These are phyloP conservation scores for Sequoiadendron giganteum DNA, from an alignment of 75 land plant species.

Conservation along the genomic window DNA sequence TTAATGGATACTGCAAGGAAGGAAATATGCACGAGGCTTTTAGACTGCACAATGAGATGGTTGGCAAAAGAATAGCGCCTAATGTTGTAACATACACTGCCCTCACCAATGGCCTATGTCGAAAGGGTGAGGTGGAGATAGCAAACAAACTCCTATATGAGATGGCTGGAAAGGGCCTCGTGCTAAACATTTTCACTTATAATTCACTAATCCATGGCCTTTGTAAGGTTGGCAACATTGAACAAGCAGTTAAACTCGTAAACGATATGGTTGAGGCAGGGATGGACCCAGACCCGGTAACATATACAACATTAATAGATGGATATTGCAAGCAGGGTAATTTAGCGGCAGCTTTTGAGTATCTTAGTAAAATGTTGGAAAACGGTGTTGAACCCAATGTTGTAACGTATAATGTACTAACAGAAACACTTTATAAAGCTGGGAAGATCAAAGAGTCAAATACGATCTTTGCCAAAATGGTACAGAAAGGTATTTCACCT, in stretches of 20 bases:
- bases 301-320: slow-evolving; percentile 73
- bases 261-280: slow-evolving; percentile 65
- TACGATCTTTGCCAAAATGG: slow-evolving; percentile 60
- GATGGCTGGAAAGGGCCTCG: slow-evolving; percentile 57
- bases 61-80: slow-evolving; percentile 48
- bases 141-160: slow-evolving; percentile 71
- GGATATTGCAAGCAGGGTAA: slow-evolving; percentile 60
- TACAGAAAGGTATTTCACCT: slow-evolving; percentile 57
- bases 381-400: slow-evolving; percentile 53
- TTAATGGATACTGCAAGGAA: slow-evolving; percentile 76
- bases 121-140: slow-evolving; percentile 54
- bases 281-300: slow-evolving; percentile 49
- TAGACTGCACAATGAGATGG: slow-evolving; percentile 65
- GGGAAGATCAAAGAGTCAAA: slow-evolving; percentile 66
- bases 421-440: slow-evolving; percentile 55
- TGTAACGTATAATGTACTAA: slow-evolving; percentile 80
- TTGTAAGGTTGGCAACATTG: slow-evolving; percentile 57
- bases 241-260: slow-evolving; percentile 50
- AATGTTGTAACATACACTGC: slow-evolving; percentile 70
- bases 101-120: slow-evolving; percentile 62
- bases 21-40: slow-evolving; percentile 60
- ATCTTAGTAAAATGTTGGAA: slow-evolving; percentile 60
- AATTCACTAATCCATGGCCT: slow-evolving; percentile 71
- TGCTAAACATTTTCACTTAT: slow-evolving; percentile 55
- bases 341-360: slow-evolving; percentile 37